These are phyloP conservation scores for Magnusiomyces clavatus DNA, from an alignment of 1,139 yeast genomes.

Conservation along the genomic window DNA sequence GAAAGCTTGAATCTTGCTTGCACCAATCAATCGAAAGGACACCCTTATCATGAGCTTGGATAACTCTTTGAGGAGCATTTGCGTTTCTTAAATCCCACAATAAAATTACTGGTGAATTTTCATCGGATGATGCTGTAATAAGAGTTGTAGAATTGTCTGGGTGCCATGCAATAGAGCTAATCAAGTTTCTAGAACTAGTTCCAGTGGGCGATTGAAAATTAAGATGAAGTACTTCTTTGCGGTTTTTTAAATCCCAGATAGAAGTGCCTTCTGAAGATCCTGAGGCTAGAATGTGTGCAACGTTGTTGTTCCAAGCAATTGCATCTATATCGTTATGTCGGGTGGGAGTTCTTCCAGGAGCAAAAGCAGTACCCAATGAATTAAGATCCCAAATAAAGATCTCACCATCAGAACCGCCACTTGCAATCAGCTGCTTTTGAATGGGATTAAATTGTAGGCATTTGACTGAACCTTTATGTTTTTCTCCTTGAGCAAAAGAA, in stretches of 20 bases:
- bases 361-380: slow-evolving; percentile 47
- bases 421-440: slow-evolving; percentile 65
- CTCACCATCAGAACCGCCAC: slow-evolving; percentile 86
- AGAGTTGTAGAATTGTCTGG: slow-evolving; percentile 77
- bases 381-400: slow-evolving; percentile 84
- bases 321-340: slow-evolving; percentile 77
- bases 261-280: slow-evolving; percentile 84
- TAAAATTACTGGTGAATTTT: slow-evolving; percentile 69
- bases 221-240: slow-evolving; percentile 81
- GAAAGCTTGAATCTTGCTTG: slow-evolving; percentile 63
- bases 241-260: slow-evolving; percentile 87
- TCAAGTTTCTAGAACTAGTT: slow-evolving; percentile 49
- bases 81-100: slow-evolving; percentile 95
- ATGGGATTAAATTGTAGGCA: slow-evolving; percentile 71
- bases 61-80: slow-evolving; percentile 70
- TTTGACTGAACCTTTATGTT: slow-evolving; percentile 67
- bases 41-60: slow-evolving; percentile 82
- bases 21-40: slow-evolving; percentile 93
- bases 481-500: slow-evolving; percentile 34
- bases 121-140: slow-evolving; percentile 80
- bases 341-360: slow-evolving; percentile 69
- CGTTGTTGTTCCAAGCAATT: slow-evolving; percentile 83
- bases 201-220: slow-evolving; percentile 51
- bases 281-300: slow-evolving; percentile 82
- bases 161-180: slow-evolving; percentile 60